Evolutionary conservation across 345 rosid genomes (phyloP), one percentile per base, ranked within the genome.

Genomic region (Viola odorata): DNA sequence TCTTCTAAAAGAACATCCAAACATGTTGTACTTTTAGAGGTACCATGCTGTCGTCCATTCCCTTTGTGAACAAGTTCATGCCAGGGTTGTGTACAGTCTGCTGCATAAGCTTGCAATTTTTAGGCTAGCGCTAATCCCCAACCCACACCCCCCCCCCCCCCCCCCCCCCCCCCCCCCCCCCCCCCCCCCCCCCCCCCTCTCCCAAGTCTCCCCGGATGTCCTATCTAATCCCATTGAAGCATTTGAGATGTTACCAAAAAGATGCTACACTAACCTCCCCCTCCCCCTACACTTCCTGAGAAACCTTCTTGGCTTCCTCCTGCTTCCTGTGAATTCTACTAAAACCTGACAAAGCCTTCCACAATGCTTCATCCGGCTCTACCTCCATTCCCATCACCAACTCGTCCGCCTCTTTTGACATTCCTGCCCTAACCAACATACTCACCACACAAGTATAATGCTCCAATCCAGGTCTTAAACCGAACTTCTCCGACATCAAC

Each of bases 361-460:
- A 70, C 45, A 77, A 36, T 11, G 75, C 78, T 7, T 12, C 62
- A 64, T 77, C 81, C 0, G 65, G 61, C 63, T 64, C 45, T 42
- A 60, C 51, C 41, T 77, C 54, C 73, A 77, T 74, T 53, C 55
- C 58, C 73, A 15, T 55, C 12, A 68, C 62, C 59, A 77, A 37
- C 41, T 70, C 71, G 61, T 73, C 73, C 1, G 75, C 81, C 56
- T 77, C 76, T 58, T 70, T 76, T 13, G 70, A 56, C 57, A 41
- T 44, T 11, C 81, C 76, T 1, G 59, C 76, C 55, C 72, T 67
- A 63, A 75, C 81, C 60, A 74, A 53, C 76, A 70, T 64, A 61
- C 70, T 68, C 63, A 74, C 78, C 76, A 77, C 53, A 52, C 78
- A 67, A 14, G 78, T 77, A 45, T 70, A 74, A 66, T 77, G 78